These are phyloP conservation scores for Kitagawia praeruptora DNA, from an alignment of 129 eudicot genomes.

Conservation along the genomic window DNA sequence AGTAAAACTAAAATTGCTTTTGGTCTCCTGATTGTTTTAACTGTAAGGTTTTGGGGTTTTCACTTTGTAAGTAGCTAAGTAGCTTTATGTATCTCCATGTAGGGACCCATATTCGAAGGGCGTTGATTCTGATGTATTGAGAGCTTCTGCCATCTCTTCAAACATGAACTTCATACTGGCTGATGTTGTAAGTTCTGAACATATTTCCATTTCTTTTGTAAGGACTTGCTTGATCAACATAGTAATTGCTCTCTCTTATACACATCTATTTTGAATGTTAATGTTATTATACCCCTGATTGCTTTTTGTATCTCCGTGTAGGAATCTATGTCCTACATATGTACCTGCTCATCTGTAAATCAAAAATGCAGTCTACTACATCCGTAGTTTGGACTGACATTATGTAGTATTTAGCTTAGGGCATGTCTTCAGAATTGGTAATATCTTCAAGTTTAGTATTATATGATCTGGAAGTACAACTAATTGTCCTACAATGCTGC, in stretches of 20 bases:
- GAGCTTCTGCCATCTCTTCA: conserved; percentile 15
- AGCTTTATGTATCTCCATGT: background rate
- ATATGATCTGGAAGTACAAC: background rate
- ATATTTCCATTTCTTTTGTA: background rate
- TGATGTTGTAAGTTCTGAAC: background rate
- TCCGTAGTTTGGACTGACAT: background rate
- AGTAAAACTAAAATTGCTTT: no score
- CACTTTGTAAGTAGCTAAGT: background rate
- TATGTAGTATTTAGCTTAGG: background rate
- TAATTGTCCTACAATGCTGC: conserved; percentile 14
- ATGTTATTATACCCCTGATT: no score
- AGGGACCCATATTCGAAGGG: conserved; percentile 83
- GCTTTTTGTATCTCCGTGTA: no score
- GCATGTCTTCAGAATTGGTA: background rate
- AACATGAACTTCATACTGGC: background rate
- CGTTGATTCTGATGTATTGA: conserved; percentile 42
- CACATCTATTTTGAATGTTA: no score
- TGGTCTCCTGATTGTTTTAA: no score
- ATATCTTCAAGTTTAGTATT: background rate
- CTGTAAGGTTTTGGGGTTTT: background rate
- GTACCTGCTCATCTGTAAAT: no score
- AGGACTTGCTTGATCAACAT: background rate
- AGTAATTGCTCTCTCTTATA: background rate
- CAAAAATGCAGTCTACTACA: background rate
- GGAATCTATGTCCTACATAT: no score